Conservation (phyloP, 75 land plant species). For the Pinus taeda region DNA sequence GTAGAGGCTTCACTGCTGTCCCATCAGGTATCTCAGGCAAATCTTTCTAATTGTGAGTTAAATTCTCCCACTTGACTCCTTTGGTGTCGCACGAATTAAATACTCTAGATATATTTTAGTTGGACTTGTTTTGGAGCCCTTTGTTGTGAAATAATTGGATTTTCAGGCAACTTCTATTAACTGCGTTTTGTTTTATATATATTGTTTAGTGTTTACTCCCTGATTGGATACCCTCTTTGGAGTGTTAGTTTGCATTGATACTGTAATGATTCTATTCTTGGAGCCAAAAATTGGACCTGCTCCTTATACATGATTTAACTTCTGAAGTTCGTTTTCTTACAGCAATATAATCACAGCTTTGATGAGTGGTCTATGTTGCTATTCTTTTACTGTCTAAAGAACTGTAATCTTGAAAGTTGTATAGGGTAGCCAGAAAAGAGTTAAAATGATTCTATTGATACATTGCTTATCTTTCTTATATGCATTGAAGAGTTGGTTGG, state of each 20-base stretch:
- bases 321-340: no score
- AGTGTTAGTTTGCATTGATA: neutral
- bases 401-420: no score
- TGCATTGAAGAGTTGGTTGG: no score
- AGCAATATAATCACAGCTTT: no score
- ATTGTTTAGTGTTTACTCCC: neutral
- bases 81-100: neutral
- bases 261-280: neutral
- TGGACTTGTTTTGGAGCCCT: neutral
- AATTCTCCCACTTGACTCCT: neutral
- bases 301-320: no score
- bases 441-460: no score
- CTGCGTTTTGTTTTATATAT: neutral
- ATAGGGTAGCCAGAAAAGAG: no score
- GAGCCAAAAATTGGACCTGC: neutral
- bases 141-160: neutral
- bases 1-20: neutral
- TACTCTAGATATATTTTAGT: neutral
- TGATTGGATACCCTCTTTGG: neutral
- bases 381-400: no score
- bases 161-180: neutral
- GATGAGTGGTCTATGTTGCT: no score
- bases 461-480: no score
- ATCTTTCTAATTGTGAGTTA: constrained; percentile 2
- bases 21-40: neutral